A percentile compares a stretch with the other conserved stretches of the same genome.
phyloP scores from a whole-genome alignment of 2,329 filamentous ascomycete genomes.

The Lasiodiplodia hormozganensis region DNA sequence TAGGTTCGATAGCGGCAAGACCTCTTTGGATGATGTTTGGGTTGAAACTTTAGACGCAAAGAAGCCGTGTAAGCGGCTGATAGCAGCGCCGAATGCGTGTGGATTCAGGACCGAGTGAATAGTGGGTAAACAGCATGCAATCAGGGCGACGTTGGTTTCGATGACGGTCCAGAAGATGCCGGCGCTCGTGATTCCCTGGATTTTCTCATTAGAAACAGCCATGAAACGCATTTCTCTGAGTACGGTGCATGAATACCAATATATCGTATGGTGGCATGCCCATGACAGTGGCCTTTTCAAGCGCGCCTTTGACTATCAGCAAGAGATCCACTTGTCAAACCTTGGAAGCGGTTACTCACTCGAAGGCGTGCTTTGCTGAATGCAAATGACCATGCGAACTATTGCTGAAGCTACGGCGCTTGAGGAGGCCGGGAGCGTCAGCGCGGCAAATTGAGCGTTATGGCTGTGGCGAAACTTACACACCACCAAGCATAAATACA shows the following conservation, averaged over 20 bases:
- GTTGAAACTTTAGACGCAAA: neutral
- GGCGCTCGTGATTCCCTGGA: conserved; percentile 10
- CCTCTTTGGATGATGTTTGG: neutral
- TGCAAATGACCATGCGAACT: conserved; percentile 2
- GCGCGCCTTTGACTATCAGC: neutral
- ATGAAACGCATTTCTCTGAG: neutral
- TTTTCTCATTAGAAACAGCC: neutral
- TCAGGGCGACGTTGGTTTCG: conserved; percentile 15
- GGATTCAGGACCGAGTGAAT: neutral
- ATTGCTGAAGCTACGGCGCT: conserved; percentile 10
- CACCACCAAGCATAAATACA: conserved; percentile 6
- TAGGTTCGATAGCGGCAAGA: neutral
- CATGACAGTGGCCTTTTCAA: conserved; percentile 4
- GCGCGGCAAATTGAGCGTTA: neutral
- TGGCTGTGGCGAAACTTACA: neutral
- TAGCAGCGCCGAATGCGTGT: neutral
- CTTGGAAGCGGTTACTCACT: neutral
- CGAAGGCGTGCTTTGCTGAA: neutral
- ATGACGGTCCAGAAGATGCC: conserved; percentile 15
- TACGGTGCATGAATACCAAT: neutral
- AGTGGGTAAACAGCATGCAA: conserved; percentile 6
- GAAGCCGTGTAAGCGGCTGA: neutral
- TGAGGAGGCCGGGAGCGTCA: neutral
- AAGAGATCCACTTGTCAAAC: too few species aligned
- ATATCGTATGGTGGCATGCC: conserved; percentile 15